These are phyloP conservation scores for Marasmius oreades DNA, from an alignment of 1,284 basidiomycete species.

Conservation along the genomic window DNA sequence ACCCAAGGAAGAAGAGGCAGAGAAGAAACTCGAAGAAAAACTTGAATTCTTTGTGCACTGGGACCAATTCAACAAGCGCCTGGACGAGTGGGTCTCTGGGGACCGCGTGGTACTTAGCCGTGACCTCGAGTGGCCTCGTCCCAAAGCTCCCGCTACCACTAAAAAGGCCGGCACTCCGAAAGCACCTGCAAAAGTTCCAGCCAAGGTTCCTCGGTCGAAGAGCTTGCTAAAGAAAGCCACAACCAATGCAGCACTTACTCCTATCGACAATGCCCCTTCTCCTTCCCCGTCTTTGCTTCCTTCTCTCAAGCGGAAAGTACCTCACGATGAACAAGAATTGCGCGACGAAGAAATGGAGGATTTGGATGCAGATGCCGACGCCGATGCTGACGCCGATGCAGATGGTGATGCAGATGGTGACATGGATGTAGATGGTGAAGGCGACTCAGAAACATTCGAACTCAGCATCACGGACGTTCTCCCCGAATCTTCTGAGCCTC, in stretches of 20 bases:
- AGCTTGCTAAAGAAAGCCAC: slow-evolving; percentile 75
- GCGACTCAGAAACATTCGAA: slow-evolving; percentile 59
- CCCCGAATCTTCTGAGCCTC: slow-evolving; percentile 35
- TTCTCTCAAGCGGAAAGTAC: slow-evolving; percentile 63
- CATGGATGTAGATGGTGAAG: slow-evolving; percentile 56
- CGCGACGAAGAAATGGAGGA: slow-evolving; percentile 61
- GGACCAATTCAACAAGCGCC: slow-evolving; percentile 96
- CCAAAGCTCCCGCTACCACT: slow-evolving; percentile 61
- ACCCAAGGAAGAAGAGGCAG: slow-evolving; percentile 39
- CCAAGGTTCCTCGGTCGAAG: slow-evolving; percentile 53
- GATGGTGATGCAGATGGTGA: slow-evolving; percentile 49
- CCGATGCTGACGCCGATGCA: slow-evolving; percentile 43
- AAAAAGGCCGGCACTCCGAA: slow-evolving; percentile 39
- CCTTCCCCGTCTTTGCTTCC: slow-evolving; percentile 44
- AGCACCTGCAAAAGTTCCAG: slow-evolving; percentile 50
- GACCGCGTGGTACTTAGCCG: slow-evolving; percentile 80
- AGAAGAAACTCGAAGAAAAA: slow-evolving; percentile 65
- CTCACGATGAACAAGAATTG: slow-evolving; percentile 57
- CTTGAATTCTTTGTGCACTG: slow-evolving; percentile 97
- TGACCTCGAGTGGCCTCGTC: slow-evolving; percentile 96
- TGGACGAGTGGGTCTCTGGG: slow-evolving; percentile 98
- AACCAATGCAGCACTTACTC: slow-evolving; percentile 61
- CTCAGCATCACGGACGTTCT: slow-evolving; percentile 42
- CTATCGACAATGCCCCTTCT: slow-evolving; percentile 44
- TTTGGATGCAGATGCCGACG: slow-evolving; percentile 55